phyloP scores from a whole-genome alignment of 2,329 filamentous ascomycete species.

The Cladobotryum protrusum region DNA sequence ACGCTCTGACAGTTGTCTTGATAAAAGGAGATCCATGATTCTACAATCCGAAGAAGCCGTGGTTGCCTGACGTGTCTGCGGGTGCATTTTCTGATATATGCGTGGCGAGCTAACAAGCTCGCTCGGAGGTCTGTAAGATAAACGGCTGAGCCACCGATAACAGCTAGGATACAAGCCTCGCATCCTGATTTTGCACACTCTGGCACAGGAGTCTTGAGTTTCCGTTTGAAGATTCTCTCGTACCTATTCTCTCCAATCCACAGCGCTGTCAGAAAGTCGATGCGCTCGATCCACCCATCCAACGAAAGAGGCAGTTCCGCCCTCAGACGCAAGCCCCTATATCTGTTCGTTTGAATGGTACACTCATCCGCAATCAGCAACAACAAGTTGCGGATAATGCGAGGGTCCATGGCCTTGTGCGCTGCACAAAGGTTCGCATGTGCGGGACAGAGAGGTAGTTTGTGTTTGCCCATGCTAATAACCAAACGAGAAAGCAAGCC shows the following conservation, averaged over 20 bases:
- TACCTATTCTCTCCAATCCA: conserved; percentile 36
- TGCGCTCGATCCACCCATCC: conserved; percentile 21
- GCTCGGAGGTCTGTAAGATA: conserved; percentile 41
- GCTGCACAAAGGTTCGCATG: conserved; percentile 34
- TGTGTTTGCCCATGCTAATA: conserved; percentile 21
- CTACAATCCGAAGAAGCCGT: conserved; percentile 33
- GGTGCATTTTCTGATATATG: not conserved
- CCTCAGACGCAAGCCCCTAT: conserved; percentile 20
- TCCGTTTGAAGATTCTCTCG: conserved; percentile 27
- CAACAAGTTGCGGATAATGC: conserved; percentile 39
- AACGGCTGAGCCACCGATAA: conserved; percentile 37
- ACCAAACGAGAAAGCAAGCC: conserved; percentile 27
- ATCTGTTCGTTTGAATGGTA: conserved; percentile 25
- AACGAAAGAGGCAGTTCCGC: conserved; percentile 6
- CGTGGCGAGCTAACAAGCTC: conserved; percentile 34
- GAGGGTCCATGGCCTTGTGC: conserved; percentile 37
- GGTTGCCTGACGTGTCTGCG: conserved; percentile 17
- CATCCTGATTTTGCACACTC: conserved; percentile 25
- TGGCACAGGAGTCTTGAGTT: conserved; percentile 6
- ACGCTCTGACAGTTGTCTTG: not conserved
- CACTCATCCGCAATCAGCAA: conserved; percentile 36
- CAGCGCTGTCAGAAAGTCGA: conserved; percentile 24
- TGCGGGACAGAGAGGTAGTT: conserved; percentile 19
- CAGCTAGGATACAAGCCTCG: conserved; percentile 47
- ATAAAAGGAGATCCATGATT: conserved; percentile 36